Evolutionary conservation across 2,329 filamentous ascomycete genomes (phyloP).

Genomic region (Xylariaceae sp.): DNA sequence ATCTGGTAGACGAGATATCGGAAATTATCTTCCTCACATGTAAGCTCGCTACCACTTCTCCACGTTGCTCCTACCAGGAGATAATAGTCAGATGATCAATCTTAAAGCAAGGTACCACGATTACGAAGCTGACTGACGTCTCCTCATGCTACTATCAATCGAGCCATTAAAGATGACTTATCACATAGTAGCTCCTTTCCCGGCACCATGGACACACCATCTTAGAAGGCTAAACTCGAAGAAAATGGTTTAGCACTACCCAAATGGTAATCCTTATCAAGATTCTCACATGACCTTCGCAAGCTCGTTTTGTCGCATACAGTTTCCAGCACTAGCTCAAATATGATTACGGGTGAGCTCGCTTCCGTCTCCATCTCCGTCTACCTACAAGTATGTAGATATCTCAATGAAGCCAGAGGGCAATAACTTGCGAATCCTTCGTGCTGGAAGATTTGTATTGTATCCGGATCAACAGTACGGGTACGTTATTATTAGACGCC

Average conservation of each 20-base stretch:
- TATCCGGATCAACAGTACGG: slow-evolving; percentile 2
- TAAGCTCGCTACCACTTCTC: slow-evolving; percentile 22
- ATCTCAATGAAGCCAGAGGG: not conserved
- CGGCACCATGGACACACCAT: not conserved
- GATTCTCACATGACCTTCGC: too few species aligned
- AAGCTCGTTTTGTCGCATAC: too few species aligned
- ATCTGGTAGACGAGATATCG: too few species aligned
- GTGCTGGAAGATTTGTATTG: slow-evolving; percentile 9
- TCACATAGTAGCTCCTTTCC: slow-evolving; percentile 3
- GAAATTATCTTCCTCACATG: slow-evolving; percentile 15
- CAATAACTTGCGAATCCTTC: not conserved
- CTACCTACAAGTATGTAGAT: too few species aligned
- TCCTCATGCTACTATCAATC: not conserved
- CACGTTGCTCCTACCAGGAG: not conserved
- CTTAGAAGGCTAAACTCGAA: not conserved
- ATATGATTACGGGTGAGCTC: too few species aligned
- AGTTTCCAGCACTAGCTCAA: too few species aligned
- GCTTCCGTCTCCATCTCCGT: too few species aligned
- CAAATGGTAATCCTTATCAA: too few species aligned
- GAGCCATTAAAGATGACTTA: not conserved
- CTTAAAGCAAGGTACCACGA: slow-evolving; percentile 17
- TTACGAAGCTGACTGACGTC: not conserved
- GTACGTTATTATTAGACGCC: too few species aligned
- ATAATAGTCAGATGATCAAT: slow-evolving; percentile 12
- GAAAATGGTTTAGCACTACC: too few species aligned